Conservation (phyloP, 176 grass and related monocot species). For the Raddia guianensis region DNA sequence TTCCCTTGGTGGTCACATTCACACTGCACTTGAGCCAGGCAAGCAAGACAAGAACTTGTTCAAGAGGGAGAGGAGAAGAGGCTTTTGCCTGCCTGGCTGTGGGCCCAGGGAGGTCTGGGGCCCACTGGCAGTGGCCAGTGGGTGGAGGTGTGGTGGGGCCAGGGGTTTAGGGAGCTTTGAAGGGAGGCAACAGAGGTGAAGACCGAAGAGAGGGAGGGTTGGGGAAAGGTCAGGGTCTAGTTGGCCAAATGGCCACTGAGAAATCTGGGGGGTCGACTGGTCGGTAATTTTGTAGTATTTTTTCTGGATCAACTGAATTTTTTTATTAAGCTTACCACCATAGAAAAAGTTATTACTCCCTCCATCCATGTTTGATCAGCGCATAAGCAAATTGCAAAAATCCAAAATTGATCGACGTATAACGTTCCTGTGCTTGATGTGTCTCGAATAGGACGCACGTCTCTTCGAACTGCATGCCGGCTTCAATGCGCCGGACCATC, state of each 20-base stretch:
- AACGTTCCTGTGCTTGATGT: too few species aligned
- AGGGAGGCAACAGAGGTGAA: constrained; percentile 28
- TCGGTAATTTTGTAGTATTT: too few species aligned
- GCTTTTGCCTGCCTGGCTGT: background rate
- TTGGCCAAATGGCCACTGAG: background rate
- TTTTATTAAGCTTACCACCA: too few species aligned
- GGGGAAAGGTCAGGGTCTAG: constrained; percentile 43
- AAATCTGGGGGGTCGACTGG: background rate
- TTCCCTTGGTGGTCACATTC: background rate
- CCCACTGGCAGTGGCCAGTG: background rate
- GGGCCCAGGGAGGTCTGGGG: background rate
- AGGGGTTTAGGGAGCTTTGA: constrained; percentile 32
- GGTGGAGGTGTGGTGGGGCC: constrained; percentile 10
- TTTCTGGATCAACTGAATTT: too few species aligned
- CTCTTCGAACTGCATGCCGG: too few species aligned
- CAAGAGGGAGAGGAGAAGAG: background rate
- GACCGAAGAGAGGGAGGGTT: background rate
- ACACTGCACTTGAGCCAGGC: background rate
- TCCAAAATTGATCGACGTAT: too few species aligned
- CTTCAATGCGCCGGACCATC: too few species aligned
- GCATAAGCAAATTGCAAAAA: too few species aligned
- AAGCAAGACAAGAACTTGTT: background rate
- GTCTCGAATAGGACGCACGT: too few species aligned
- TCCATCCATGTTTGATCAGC: too few species aligned
- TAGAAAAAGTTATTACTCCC: too few species aligned